These are phyloP conservation scores for Bimuria novae-zelandiae DNA, from an alignment of 2,329 filamentous ascomycete genomes.

Conservation along the genomic window DNA sequence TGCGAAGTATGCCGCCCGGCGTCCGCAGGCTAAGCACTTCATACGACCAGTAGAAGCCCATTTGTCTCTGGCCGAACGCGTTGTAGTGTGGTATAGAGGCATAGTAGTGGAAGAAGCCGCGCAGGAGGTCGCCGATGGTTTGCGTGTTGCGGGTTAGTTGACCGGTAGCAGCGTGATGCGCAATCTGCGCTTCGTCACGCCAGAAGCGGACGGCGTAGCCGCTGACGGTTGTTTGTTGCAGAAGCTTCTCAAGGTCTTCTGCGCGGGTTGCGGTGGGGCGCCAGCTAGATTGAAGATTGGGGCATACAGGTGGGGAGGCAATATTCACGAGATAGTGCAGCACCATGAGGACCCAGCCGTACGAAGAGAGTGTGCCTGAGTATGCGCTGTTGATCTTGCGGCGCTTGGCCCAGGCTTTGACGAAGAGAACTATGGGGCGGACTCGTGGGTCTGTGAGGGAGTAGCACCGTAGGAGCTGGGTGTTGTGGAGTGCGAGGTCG, in stretches of 20 bases:
- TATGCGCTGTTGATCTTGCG: constrained; percentile 87
- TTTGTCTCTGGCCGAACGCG: constrained; percentile 40
- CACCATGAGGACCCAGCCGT: constrained; percentile 91
- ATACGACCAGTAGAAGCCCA: constrained; percentile 77
- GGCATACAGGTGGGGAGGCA: constrained; percentile 77
- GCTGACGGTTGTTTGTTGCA: constrained; percentile 55
- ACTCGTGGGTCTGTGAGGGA: constrained; percentile 78
- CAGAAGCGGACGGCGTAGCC: constrained; percentile 78
- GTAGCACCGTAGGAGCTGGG: constrained; percentile 80
- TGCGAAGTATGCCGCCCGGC: constrained; percentile 70
- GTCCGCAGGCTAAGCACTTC: constrained; percentile 80
- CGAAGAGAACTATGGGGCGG: constrained; percentile 76
- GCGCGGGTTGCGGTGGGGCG: constrained; percentile 19
- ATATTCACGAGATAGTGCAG: constrained; percentile 88
- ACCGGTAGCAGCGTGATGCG: constrained; percentile 60
- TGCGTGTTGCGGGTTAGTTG: constrained; percentile 71
- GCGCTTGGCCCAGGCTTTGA: constrained; percentile 89
- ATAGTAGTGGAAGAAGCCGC: constrained; percentile 89
- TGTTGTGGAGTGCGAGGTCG: constrained; percentile 82
- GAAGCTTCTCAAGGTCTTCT: constrained; percentile 41
- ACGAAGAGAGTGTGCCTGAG: constrained; percentile 82
- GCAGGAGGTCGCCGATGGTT: constrained; percentile 70
- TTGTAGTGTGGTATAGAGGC: constrained; percentile 59
- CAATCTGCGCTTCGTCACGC: constrained; percentile 73
- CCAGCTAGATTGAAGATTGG: constrained; percentile 73